Base-by-base conservation (phyloP, 2,329 filamentous ascomycete species). In the Verticillium albo-atrum region DNA sequence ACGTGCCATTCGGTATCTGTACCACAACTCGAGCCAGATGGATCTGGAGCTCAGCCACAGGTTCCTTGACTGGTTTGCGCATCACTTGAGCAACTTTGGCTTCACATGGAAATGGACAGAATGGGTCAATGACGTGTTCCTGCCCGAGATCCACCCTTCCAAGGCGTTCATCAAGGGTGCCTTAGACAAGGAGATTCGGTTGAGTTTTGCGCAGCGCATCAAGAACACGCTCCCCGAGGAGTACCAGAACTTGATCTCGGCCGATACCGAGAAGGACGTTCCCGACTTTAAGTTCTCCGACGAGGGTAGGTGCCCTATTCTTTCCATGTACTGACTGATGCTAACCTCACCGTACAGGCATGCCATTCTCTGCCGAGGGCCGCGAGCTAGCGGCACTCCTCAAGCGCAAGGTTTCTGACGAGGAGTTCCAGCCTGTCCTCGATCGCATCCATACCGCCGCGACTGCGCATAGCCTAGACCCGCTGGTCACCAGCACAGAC, bases 41-140 rank as follows among this genome's bases (percentile, higher is more conserved):
- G 95, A 99, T 70, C 80, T 97, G 54, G 93, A 98, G 75, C 79
- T 99, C 51, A 84, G 81, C 59, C 89, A 93, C 68, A 86, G 95
- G 27, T 98, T 98, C 76, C 81, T 97, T 71, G 94, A 98, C 72
- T 99, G 95, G 95, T 99, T 99, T 71, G 86, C 94, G 20, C 95
- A 99, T 73, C 95, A 99, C 77, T 78, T 99, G 65, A 97, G 93
- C 77, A 99, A 99, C 77, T 99, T 99, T 71, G 95, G 96, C 57
- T 99, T 98, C 72, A 95, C 95, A 10, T 99, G 95, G 95, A 98
- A 98, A 76, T 99, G 95, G 95, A 89, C 90, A 17, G 95, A 99
- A 77, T 99, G 95, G 95, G 83, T 90, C 54, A 91, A 93, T 17
- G 92, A 98, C 71, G 87, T 97, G 17, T 82, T 86, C 51, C 82